A percentile compares a stretch with the other conserved stretches of the same genome.
phyloP scores from a whole-genome alignment of 2,329 filamentous ascomycete genomes.

The Arthroderma sp. region DNA sequence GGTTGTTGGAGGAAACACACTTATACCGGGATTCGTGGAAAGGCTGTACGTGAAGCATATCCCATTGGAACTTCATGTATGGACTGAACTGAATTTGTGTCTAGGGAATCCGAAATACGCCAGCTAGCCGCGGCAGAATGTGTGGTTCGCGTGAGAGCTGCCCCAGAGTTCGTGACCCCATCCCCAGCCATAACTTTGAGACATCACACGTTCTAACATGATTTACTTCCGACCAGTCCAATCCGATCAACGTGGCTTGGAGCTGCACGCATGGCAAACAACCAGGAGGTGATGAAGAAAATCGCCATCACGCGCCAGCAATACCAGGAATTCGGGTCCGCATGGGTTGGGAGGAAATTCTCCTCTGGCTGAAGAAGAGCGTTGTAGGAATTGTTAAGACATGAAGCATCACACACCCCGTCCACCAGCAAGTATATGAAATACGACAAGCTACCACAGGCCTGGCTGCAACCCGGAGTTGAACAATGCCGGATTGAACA shows the following conservation, averaged over 20 bases:
- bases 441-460: too few relatives aligned
- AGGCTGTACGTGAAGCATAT: slow-evolving; percentile 42
- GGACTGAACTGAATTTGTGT: slow-evolving; percentile 12
- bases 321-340: slow-evolving; percentile 73
- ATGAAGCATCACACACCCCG: too few relatives aligned
- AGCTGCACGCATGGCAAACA: slow-evolving; percentile 61
- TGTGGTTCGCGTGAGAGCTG: slow-evolving; percentile 57
- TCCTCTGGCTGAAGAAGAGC: slow-evolving; percentile 13
- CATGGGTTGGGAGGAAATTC: slow-evolving; percentile 64
- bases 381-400: slow-evolving; percentile 12
- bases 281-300: slow-evolving; percentile 49
- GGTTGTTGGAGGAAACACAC: slow-evolving; percentile 73
- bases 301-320: slow-evolving; percentile 73
- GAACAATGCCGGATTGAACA: too few relatives aligned
- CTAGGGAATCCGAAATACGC: slow-evolving; percentile 53
- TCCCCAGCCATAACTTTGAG: neutral
- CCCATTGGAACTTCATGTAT: neutral
- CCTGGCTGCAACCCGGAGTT: too few relatives aligned
- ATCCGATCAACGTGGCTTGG: slow-evolving; percentile 75
- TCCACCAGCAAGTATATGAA: too few relatives aligned
- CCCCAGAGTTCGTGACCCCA: slow-evolving; percentile 41
- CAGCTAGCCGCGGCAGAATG: slow-evolving; percentile 63
- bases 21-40: slow-evolving; percentile 68
- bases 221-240: slow-evolving; percentile 34
- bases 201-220: neutral